Percentiles rank a stretch among this genome's conserved stretches.
Evolutionary conservation across 2,329 filamentous ascomycete species (phyloP).

Genomic region (Anthostomella pinea): DNA sequence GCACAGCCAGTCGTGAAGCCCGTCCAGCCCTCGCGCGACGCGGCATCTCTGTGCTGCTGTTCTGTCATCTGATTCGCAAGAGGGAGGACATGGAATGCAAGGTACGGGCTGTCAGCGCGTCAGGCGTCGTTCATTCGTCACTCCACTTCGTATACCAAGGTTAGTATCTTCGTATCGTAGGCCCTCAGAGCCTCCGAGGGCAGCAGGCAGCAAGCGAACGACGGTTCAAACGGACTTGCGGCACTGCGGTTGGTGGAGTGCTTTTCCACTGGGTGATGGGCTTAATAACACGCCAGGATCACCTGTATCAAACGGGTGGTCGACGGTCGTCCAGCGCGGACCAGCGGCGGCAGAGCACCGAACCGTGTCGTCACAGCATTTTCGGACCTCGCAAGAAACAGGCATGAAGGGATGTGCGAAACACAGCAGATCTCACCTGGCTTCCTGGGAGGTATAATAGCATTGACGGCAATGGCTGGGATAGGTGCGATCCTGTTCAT

Average conservation of each 20-base stretch:
- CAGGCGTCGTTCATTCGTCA: conserved; percentile 20
- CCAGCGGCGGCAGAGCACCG: background rate
- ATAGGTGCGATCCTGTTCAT: conserved; percentile 9
- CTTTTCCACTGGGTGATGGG: background rate
- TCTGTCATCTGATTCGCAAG: conserved; percentile 13
- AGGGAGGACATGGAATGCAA: conserved; percentile 24
- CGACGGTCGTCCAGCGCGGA: background rate
- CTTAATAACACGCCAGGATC: no score
- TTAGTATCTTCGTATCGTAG: no score
- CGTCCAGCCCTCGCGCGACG: conserved; percentile 25
- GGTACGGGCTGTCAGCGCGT: conserved; percentile 23
- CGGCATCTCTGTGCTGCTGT: conserved; percentile 21
- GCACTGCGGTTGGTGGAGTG: background rate
- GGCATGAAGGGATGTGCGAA: conserved; percentile 4
- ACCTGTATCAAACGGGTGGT: no score
- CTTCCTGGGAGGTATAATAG: conserved; percentile 6
- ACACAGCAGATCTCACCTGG: conserved; percentile 5
- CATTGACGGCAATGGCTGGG: conserved; percentile 16
- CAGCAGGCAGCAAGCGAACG: no score
- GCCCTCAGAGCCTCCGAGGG: background rate
- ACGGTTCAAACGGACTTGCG: conserved; percentile 1
- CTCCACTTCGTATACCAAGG: conserved; percentile 3
- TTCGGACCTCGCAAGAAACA: conserved; percentile 1
- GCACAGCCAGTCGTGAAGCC: conserved; percentile 30
- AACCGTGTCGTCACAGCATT: no score